A percentile compares a stretch with the other conserved stretches of the same genome.
phyloP scores from a whole-genome alignment of 192 early-diverging fungal genomes.

The Entomortierella lignicola region DNA sequence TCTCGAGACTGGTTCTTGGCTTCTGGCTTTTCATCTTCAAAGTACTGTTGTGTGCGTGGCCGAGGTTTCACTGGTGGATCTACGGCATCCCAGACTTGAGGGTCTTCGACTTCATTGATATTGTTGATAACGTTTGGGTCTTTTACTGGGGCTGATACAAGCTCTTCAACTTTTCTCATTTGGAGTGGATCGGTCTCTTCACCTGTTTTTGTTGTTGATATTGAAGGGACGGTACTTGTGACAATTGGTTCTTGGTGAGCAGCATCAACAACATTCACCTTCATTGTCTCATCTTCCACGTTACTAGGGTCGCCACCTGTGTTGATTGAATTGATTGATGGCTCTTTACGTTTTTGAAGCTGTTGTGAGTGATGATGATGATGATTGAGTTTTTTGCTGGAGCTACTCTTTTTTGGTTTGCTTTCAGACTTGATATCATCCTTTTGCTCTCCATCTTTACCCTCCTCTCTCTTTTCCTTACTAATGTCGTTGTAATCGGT shows the following conservation, averaged over 20 bases:
- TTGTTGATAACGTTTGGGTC: conserved; percentile 35
- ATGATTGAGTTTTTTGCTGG: not conserved
- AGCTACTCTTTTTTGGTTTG: not conserved
- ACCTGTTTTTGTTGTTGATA: not conserved
- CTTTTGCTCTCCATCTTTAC: not conserved
- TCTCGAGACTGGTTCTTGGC: not conserved
- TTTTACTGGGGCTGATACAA: not conserved
- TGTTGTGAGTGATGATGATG: not conserved
- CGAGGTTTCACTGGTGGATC: not conserved
- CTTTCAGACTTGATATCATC: too few relatives aligned
- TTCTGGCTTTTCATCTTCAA: not conserved
- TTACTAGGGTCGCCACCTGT: not conserved
- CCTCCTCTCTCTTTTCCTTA: not conserved
- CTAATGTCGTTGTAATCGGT: not conserved
- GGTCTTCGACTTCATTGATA: not conserved
- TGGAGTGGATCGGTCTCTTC: conserved; percentile 19
- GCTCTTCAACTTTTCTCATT: not conserved
- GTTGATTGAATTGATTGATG: too few relatives aligned
- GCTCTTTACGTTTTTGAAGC: not conserved
- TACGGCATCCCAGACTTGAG: conserved; percentile 31
- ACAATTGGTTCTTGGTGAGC: too few relatives aligned
- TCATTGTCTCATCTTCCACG: too few relatives aligned
- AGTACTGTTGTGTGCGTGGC: not conserved
- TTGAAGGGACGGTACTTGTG: not conserved
- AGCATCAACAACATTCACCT: too few relatives aligned